These are phyloP conservation scores for Xylaria arbuscula DNA, from an alignment of 2,329 filamentous ascomycete genomes.

Conservation along the genomic window DNA sequence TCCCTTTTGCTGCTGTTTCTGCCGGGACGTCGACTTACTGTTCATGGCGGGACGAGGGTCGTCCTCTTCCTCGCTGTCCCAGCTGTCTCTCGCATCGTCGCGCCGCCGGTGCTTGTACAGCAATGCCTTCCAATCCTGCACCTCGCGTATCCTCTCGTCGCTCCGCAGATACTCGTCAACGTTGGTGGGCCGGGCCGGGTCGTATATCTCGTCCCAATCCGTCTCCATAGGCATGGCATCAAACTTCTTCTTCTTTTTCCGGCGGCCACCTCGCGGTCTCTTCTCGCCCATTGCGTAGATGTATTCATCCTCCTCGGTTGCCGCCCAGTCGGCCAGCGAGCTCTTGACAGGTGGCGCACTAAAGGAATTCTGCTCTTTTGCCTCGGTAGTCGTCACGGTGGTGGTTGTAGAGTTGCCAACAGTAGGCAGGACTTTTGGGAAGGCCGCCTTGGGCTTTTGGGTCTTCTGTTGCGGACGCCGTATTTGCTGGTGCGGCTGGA, in stretches of 20 bases:
- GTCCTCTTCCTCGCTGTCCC: conserved; percentile 51
- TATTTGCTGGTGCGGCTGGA: conserved; percentile 75
- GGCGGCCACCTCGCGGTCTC: conserved; percentile 79
- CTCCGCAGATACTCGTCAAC: conserved; percentile 86
- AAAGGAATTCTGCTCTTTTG: conserved; percentile 32
- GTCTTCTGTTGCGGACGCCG: conserved; percentile 77
- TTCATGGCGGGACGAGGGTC: conserved; percentile 38
- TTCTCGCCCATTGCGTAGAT: conserved; percentile 73
- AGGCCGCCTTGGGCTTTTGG: conserved; percentile 68
- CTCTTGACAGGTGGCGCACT: conserved; percentile 64
- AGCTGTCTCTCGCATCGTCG: conserved; percentile 58
- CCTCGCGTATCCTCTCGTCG: conserved; percentile 83
- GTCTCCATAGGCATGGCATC: conserved; percentile 66
- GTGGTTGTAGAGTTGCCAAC: conserved; percentile 47
- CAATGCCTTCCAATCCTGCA: conserved; percentile 85
- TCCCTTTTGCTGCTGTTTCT: background rate
- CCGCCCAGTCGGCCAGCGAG: conserved; percentile 83
- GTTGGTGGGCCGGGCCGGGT: conserved; percentile 82
- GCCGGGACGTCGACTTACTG: conserved; percentile 50
- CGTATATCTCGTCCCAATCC: conserved; percentile 95
- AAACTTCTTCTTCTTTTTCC: conserved; percentile 80
- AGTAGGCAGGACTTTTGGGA: conserved; percentile 59
- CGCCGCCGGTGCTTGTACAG: conserved; percentile 76
- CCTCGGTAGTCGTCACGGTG: conserved; percentile 16
- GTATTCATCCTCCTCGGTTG: conserved; percentile 82